phyloP scores from a whole-genome alignment of 495 filamentous ascomycete genomes.

The Hypoxylon perforatum region DNA sequence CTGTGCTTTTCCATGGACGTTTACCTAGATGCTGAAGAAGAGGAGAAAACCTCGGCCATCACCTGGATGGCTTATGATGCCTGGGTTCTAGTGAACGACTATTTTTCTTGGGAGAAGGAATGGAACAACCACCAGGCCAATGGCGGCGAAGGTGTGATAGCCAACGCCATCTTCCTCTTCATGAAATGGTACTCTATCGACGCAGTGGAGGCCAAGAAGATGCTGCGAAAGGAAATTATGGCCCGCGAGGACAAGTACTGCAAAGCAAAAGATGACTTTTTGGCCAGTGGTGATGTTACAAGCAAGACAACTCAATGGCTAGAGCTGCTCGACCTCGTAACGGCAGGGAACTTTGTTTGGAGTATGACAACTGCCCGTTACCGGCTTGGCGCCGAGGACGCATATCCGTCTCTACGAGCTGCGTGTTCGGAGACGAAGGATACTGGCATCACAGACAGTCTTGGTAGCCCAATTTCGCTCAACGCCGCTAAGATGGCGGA shows the following conservation, averaged over 20 bases:
- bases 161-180: slow-evolving; percentile 3
- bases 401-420: background rate
- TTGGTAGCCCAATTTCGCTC: background rate
- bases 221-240: slow-evolving; percentile 4
- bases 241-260: slow-evolving; percentile 4
- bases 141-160: background rate
- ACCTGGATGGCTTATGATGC: slow-evolving; percentile 3
- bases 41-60: background rate
- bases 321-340: background rate
- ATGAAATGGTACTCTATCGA: slow-evolving; percentile 2
- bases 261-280: slow-evolving; percentile 4
- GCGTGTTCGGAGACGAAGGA: background rate
- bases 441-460: background rate
- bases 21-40: background rate
- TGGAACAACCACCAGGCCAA: background rate
- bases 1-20: slow-evolving; percentile 2
- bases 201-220: background rate
- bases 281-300: slow-evolving; percentile 2
- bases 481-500: background rate
- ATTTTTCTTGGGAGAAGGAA: slow-evolving; percentile 2
- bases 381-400: background rate
- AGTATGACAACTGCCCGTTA: slow-evolving; percentile 5
- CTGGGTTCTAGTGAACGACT: slow-evolving; percentile 3
- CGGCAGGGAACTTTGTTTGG: slow-evolving; percentile 1
- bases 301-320: background rate